These are phyloP conservation scores for Thelonectria rubi DNA, from an alignment of 2,329 filamentous ascomycete genomes.

Conservation along the genomic window DNA sequence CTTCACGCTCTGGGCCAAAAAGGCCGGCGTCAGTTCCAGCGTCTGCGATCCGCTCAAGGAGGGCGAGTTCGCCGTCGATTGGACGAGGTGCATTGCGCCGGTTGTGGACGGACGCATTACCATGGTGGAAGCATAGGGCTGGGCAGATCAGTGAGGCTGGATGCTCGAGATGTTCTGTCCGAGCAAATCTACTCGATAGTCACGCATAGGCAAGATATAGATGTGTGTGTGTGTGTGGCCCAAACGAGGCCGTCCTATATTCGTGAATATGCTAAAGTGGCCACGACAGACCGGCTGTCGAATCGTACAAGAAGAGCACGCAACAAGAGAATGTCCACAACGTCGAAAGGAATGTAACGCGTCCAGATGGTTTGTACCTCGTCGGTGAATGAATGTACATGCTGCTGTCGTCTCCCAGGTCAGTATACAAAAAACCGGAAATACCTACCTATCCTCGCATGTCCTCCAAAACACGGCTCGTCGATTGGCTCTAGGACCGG, in stretches of 20 bases:
- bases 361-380: not conserved
- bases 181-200: too few relatives aligned
- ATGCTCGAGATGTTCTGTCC: not conserved
- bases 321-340: not conserved
- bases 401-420: not conserved
- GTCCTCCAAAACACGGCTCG: not conserved
- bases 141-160: not conserved
- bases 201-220: too few relatives aligned
- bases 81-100: constrained; percentile 84
- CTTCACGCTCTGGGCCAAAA: constrained; percentile 76
- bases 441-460: not conserved
- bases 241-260: not conserved
- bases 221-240: not conserved
- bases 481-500: too few relatives aligned
- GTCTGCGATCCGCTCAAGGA: constrained; percentile 65
- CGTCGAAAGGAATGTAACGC: not conserved
- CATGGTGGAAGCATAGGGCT: constrained; percentile 47
- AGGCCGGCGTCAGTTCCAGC: constrained; percentile 68
- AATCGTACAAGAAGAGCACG: not conserved
- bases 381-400: not conserved
- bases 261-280: not conserved
- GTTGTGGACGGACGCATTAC: constrained; percentile 79
- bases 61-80: constrained; percentile 70
- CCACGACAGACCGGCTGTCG: not conserved
- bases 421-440: not conserved